phyloP scores from a whole-genome alignment of 805 yeast species.

The Yarrowia divulgata region DNA sequence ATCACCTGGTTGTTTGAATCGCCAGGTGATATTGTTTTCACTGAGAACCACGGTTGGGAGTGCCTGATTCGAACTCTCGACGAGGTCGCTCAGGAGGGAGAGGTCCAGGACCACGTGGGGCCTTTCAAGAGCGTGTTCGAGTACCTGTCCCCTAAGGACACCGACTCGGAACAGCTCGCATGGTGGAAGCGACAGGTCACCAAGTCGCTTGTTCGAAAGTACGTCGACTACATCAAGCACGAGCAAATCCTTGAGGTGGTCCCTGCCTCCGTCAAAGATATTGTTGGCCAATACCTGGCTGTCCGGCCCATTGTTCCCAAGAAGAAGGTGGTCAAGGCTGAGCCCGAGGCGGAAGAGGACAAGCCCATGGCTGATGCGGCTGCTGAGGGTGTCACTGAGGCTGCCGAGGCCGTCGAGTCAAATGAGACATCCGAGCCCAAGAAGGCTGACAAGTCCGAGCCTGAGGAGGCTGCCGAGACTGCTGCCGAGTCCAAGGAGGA shows the following conservation, averaged over 20 bases:
- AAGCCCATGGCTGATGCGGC: slow-evolving; percentile 3
- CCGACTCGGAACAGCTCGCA: slow-evolving; percentile 29
- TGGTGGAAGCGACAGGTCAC: slow-evolving; percentile 41
- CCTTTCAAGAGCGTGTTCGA: slow-evolving; percentile 20
- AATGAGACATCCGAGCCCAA: not conserved
- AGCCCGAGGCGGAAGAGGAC: not conserved
- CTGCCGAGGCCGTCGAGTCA: not conserved
- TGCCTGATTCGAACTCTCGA: slow-evolving; percentile 40
- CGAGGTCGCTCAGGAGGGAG: slow-evolving; percentile 8
- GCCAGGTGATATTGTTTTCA: slow-evolving; percentile 45
- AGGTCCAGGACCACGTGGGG: slow-evolving; percentile 11
- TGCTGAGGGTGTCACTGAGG: slow-evolving; percentile 1
- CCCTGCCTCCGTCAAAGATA: not conserved
- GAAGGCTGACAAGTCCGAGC: not conserved
- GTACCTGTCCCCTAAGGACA: slow-evolving; percentile 6
- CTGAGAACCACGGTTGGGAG: slow-evolving; percentile 50
- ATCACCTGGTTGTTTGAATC: slow-evolving; percentile 52
- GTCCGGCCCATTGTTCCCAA: slow-evolving; percentile 12
- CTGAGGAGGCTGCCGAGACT: not conserved
- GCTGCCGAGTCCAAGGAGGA: not conserved
- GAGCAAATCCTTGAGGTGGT: slow-evolving; percentile 15
- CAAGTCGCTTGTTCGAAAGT: slow-evolving; percentile 27
- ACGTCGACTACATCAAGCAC: slow-evolving; percentile 6
- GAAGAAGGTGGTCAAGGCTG: slow-evolving; percentile 5
- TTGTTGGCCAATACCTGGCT: slow-evolving; percentile 1